phyloP scores from a whole-genome alignment of 192 early-diverging fungal species.

The Coemansia sp. region DNA sequence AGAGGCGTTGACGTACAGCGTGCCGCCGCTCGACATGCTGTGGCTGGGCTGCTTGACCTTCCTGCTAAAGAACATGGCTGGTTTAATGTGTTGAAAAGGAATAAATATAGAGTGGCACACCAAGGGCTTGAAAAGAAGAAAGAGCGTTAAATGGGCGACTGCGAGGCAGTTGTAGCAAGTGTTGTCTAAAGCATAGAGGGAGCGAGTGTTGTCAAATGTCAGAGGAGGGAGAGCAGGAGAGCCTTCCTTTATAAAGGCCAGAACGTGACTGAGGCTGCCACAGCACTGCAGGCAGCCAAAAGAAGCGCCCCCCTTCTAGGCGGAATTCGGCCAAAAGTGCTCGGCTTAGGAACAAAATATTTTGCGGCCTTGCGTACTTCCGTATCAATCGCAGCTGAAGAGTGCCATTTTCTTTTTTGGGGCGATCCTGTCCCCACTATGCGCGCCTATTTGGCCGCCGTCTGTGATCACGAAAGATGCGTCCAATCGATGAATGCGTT shows the following conservation, averaged over 20 bases:
- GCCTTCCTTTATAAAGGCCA: neutral
- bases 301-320: neutral
- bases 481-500: neutral
- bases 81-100: neutral
- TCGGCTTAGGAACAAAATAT: neutral
- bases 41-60: slow-evolving; percentile 22
- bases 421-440: neutral
- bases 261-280: neutral
- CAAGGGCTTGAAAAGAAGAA: neutral
- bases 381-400: neutral
- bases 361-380: neutral
- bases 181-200: neutral
- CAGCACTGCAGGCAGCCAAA: neutral
- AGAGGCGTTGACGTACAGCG: slow-evolving; percentile 43
- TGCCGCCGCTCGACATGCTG: slow-evolving; percentile 9
- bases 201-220: neutral
- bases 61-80: slow-evolving; percentile 41
- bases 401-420: neutral
- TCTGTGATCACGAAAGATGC: neutral
- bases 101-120: neutral
- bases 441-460: neutral
- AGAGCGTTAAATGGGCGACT: neutral
- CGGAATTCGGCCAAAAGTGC: neutral
- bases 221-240: neutral
- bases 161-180: neutral